Evolutionary conservation across 129 eudicot species (phyloP).

Genomic region (Arctium minus): DNA sequence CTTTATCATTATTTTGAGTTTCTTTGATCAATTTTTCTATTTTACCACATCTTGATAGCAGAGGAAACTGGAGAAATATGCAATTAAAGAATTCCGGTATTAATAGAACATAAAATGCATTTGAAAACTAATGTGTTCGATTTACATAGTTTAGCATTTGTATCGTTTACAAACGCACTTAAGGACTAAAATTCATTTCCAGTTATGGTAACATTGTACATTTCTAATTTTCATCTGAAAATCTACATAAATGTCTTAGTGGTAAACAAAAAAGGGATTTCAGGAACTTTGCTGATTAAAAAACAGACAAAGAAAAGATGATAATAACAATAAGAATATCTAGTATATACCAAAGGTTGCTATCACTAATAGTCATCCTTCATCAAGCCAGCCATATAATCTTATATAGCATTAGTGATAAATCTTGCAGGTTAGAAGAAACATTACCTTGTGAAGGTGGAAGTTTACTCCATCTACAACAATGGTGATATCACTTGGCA

Average conservation of each 20-base stretch:
- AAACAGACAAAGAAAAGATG: background rate
- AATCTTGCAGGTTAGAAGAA: constrained; percentile 6
- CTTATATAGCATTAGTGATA: background rate
- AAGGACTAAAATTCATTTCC: background rate
- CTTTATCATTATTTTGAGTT: constrained; percentile 31
- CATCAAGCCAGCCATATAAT: background rate
- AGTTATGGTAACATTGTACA: background rate
- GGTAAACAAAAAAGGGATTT: background rate
- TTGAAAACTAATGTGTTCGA: background rate
- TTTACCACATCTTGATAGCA: constrained; percentile 75
- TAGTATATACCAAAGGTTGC: background rate
- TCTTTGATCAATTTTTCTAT: constrained; percentile 53
- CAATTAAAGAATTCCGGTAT: constrained; percentile 7
- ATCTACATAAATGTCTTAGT: background rate
- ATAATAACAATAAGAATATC: background rate
- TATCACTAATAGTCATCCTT: background rate
- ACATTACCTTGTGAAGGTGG: constrained; percentile 70
- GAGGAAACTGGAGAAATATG: constrained; percentile 65
- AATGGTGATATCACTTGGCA: constrained; percentile 65
- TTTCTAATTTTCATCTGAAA: background rate
- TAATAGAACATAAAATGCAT: background rate
- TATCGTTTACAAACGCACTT: background rate
- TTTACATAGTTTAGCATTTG: background rate
- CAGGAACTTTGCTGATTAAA: background rate
- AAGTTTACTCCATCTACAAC: constrained; percentile 52